Evolutionary conservation across 441 rosid genomes (phyloP), one percentile per base, ranked within the genome.

Genomic region (Bocquillonia castaneifolia): DNA sequence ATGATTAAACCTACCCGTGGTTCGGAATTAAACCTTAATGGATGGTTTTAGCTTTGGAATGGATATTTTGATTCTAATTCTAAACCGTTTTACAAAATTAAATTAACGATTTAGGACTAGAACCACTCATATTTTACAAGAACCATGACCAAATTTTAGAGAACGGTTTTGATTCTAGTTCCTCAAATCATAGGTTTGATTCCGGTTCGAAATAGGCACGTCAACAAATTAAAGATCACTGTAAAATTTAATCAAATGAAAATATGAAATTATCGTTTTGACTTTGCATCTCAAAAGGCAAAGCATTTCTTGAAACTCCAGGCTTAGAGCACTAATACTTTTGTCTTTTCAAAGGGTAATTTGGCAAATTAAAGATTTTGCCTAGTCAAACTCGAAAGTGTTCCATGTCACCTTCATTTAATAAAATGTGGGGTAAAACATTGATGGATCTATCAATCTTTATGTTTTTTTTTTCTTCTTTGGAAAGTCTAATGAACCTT

Each of bases 351-450:
- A 18, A 15, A 39, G 3, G 57, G 23, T 12, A 10, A 15, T 57
- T 45, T 15, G 14, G 54, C 44, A 66, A 39, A 29, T 44, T 57
- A 37, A 57, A 58, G 32, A 55, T 42, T 57, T 67, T 31, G 63
- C 37, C 55, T 3, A 34, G 12, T 22, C 17, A 48, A 42, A 28
- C 28, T 29, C 6, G 29, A 5, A 18, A 28, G 52, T 39, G 20
- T 25, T 5, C 39, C 3, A 29, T 42, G 53, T 67, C 63, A 31
- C 34, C 29, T 23, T 22, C 44, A 7, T n/a, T 31, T 14, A 32
- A 64, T 8, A 45, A 29, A n/a, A 29, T 10, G 15, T 10, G 15
- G 36, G 54, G 5, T 28, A n/a, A 28, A n/a, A 13, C 40, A 17
- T 47, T 47, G 51, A 61, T 42, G 51, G 22, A 44, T 63, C 17